Conservation (phyloP, 2,329 filamentous ascomycete genomes). For the Xylaria sp. region DNA sequence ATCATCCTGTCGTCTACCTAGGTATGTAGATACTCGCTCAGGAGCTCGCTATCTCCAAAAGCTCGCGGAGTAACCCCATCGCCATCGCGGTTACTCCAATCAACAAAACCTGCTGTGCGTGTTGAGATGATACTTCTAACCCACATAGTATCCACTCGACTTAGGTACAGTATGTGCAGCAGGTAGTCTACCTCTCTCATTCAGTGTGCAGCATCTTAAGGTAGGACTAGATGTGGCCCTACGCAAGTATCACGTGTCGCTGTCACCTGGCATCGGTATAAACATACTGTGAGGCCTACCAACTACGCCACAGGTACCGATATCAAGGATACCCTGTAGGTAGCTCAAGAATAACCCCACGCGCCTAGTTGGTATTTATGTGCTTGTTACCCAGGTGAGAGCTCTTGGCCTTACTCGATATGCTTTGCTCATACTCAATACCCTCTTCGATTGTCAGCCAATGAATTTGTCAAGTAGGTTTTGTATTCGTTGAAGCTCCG, state of each 20-base stretch:
- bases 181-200: neutral
- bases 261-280: slow-evolving; percentile 14
- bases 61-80: neutral
- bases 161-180: neutral
- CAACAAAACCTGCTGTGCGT: neutral
- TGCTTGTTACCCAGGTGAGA: neutral
- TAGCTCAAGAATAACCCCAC: neutral
- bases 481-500: neutral
- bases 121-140: slow-evolving; percentile 5
- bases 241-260: slow-evolving; percentile 34
- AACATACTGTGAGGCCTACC: neutral
- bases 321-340: slow-evolving; percentile 7
- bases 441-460: neutral
- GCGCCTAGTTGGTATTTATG: neutral
- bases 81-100: slow-evolving; percentile 8
- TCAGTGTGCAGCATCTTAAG: neutral
- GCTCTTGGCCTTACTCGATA: neutral
- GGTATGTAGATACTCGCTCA: neutral
- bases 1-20: neutral
- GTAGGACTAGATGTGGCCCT: slow-evolving; percentile 23
- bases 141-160: neutral
- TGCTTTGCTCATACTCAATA: neutral
- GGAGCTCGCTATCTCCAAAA: slow-evolving; percentile 5
- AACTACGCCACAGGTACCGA: slow-evolving; percentile 9
- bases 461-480: neutral